These are phyloP conservation scores for Cajanus cajan DNA, from an alignment of 306 rosid species.

Conservation along the genomic window DNA sequence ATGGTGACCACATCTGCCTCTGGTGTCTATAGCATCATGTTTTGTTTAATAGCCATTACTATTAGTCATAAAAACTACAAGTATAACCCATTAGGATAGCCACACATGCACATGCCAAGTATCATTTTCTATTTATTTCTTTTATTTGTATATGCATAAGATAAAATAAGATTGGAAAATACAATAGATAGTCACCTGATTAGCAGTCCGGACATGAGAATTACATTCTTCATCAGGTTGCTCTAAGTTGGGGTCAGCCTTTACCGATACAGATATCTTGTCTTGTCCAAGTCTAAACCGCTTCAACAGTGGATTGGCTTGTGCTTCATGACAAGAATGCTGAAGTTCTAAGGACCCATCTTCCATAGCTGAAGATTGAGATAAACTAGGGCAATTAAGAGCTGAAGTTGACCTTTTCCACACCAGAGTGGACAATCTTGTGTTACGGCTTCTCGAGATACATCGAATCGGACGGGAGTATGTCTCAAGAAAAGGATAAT, in stretches of 20 bases:
- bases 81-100: not conserved
- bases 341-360: slow-evolving; percentile 48
- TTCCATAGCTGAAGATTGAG: slow-evolving; percentile 49
- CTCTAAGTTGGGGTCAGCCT: slow-evolving; percentile 42
- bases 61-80: not conserved
- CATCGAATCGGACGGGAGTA: slow-evolving; percentile 76
- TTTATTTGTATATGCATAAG: not conserved
- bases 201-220: slow-evolving; percentile 55
- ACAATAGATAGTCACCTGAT: slow-evolving; percentile 48
- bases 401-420: slow-evolving; percentile 68
- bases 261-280: slow-evolving; percentile 49
- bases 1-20: not conserved
- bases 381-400: slow-evolving; percentile 33
- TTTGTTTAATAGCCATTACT: not conserved
- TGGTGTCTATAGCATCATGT: not conserved
- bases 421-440: slow-evolving; percentile 54
- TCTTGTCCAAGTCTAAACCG: slow-evolving; percentile 69
- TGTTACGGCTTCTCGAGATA: slow-evolving; percentile 72
- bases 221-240: slow-evolving; percentile 67
- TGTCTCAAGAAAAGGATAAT: slow-evolving; percentile 69
- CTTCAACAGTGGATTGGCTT: slow-evolving; percentile 52
- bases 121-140: not conserved
- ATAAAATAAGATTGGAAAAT: not conserved
- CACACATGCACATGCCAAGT: not conserved
- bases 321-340: slow-evolving; percentile 48